Percentiles rank a stretch among this genome's conserved stretches.
These are phyloP conservation scores for Suillus weaverae DNA, from an alignment of 768 basidiomycete species.

Conservation along the genomic window DNA sequence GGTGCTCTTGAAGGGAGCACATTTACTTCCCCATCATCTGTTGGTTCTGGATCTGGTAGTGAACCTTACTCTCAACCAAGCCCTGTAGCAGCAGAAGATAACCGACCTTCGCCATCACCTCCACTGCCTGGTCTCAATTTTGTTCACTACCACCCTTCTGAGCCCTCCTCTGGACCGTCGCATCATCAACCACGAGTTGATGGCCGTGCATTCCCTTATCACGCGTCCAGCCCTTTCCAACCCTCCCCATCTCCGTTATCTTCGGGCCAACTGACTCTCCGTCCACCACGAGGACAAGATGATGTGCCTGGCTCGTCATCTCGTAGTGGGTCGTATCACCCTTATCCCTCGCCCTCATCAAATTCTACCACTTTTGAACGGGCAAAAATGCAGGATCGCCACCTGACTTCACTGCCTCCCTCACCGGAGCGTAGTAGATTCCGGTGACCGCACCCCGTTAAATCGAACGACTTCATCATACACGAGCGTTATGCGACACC, in stretches of 20 bases:
- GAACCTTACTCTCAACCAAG: conserved; percentile 54
- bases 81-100: conserved; percentile 36
- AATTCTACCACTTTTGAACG: conserved; percentile 52
- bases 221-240: conserved; percentile 29
- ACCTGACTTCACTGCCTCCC: conserved; percentile 41
- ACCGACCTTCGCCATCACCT: conserved; percentile 69
- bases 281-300: conserved; percentile 38
- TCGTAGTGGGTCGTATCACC: conserved; percentile 29
- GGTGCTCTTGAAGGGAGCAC: conserved; percentile 50
- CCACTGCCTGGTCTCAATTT: conserved; percentile 55
- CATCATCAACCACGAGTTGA: conserved; percentile 30
- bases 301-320: conserved; percentile 39
- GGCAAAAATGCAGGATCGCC: conserved; percentile 52
- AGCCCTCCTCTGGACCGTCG: conserved; percentile 36
- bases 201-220: conserved; percentile 27
- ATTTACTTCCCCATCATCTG: conserved; percentile 45
- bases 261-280: conserved; percentile 28
- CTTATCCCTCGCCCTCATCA: conserved; percentile 41
- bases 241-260: conserved; percentile 46
- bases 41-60: conserved; percentile 57
- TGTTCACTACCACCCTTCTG: conserved; percentile 52
- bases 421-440: conserved; percentile 32
- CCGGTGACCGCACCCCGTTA: conserved; percentile 23
- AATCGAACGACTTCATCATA: not conserved
- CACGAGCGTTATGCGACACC: conserved; percentile 5